phyloP scores from a whole-genome alignment of 441 rosid genomes.

The Eruca vesicaria region DNA sequence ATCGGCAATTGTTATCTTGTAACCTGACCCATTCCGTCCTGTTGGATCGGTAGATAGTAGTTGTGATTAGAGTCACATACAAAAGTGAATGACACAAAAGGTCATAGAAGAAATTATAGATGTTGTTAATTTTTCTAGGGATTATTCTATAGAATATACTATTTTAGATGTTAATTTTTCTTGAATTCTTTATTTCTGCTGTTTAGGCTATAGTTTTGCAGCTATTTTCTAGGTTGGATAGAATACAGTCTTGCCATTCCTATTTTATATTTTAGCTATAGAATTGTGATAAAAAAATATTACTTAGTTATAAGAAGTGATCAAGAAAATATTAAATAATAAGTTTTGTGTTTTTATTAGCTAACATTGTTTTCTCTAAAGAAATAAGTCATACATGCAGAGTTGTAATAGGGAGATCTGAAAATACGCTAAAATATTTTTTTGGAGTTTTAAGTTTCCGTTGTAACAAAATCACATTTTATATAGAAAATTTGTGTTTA shows the following conservation, averaged over 20 bases:
- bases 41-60: neutral
- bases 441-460: too few relatives aligned
- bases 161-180: neutral
- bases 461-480: too few relatives aligned
- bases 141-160: neutral
- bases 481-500: too few relatives aligned
- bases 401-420: neutral
- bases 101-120: neutral
- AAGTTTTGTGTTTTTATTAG: neutral
- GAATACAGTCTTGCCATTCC: neutral
- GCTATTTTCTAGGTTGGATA: neutral
- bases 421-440: neutral
- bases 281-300: too few relatives aligned
- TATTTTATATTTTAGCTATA: neutral
- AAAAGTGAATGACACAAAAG: neutral
- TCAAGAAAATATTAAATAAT: neutral
- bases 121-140: neutral
- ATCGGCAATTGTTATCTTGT: neutral
- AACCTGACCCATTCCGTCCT: conserved; percentile 15
- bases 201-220: neutral
- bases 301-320: too few relatives aligned
- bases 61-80: neutral
- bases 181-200: neutral
- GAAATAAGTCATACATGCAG: neutral
- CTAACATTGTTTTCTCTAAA: neutral